These are phyloP conservation scores for Prunus dulcis DNA, from an alignment of 306 rosid genomes.

Conservation along the genomic window DNA sequence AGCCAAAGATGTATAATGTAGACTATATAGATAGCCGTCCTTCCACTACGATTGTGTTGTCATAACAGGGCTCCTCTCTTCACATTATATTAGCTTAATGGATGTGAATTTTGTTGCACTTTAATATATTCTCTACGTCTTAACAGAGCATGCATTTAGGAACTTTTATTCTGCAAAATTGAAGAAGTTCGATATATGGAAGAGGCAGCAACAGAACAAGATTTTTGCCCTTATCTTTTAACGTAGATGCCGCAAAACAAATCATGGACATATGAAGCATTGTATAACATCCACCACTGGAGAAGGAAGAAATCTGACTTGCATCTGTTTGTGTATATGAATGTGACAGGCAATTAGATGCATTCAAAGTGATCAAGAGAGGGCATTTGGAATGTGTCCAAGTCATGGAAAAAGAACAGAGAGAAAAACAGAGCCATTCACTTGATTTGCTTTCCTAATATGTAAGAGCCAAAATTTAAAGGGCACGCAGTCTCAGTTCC, in stretches of 20 bases:
- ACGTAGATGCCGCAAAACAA: background rate
- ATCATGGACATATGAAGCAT: background rate
- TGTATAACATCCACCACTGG: background rate
- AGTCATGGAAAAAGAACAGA: background rate
- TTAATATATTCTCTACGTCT: background rate
- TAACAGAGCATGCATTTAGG: background rate
- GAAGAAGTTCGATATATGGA: no score
- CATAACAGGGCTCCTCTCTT: background rate
- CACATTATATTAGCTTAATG: background rate
- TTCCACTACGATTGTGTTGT: constrained; percentile 4
- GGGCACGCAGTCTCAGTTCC: background rate
- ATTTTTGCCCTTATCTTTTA: background rate
- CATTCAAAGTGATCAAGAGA: background rate
- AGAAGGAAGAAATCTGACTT: background rate
- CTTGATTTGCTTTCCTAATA: background rate
- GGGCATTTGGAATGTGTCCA: background rate
- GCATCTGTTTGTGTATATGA: background rate
- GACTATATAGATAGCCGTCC: background rate
- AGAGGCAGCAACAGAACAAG: background rate
- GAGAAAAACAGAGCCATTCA: background rate
- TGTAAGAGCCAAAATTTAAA: background rate
- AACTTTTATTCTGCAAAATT: background rate
- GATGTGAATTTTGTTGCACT: background rate
- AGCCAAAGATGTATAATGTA: background rate
- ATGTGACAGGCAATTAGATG: background rate